phyloP scores from a whole-genome alignment of 2,329 filamentous ascomycete species.

The Arthrobotrys iridis region DNA sequence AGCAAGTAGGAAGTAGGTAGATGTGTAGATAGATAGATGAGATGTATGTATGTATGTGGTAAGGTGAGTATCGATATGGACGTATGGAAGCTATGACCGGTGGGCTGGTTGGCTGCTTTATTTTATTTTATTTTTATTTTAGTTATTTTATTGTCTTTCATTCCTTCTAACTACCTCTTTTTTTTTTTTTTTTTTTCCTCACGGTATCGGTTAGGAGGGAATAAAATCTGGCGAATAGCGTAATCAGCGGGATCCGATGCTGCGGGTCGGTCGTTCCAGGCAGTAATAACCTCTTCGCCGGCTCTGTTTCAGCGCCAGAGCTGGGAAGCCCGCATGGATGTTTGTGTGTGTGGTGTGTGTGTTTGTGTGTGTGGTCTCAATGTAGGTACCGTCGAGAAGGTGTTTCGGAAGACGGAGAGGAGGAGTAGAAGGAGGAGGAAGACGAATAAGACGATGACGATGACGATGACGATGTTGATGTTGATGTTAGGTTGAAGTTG shows the following conservation, averaged over 20 bases:
- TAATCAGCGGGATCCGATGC: constrained; percentile 38
- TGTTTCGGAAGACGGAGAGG: no score
- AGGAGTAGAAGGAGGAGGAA: no score
- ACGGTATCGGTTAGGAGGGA: constrained; percentile 9
- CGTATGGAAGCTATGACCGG: not conserved
- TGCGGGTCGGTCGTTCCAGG: constrained; percentile 27
- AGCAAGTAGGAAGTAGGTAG: not conserved
- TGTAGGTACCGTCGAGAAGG: no score
- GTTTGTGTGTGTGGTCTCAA: no score
- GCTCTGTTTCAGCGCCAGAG: constrained; percentile 17
- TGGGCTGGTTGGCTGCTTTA: not conserved
- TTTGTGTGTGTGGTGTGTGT: no score
- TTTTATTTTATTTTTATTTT: no score
- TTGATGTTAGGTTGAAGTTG: no score
- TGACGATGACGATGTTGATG: no score
- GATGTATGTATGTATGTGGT: not conserved
- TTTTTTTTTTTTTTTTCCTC: no score
- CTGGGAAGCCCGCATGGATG: not conserved
- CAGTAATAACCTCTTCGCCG: constrained; percentile 13
- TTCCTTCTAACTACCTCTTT: no score
- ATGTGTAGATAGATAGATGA: constrained; percentile 1
- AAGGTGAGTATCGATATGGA: not conserved
- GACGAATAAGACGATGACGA: not conserved
- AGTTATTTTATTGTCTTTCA: no score
- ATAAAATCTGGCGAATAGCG: constrained; percentile 42